These are phyloP conservation scores for Pyricularia sp. DNA, from an alignment of 2,329 filamentous ascomycete genomes.

Conservation along the genomic window DNA sequence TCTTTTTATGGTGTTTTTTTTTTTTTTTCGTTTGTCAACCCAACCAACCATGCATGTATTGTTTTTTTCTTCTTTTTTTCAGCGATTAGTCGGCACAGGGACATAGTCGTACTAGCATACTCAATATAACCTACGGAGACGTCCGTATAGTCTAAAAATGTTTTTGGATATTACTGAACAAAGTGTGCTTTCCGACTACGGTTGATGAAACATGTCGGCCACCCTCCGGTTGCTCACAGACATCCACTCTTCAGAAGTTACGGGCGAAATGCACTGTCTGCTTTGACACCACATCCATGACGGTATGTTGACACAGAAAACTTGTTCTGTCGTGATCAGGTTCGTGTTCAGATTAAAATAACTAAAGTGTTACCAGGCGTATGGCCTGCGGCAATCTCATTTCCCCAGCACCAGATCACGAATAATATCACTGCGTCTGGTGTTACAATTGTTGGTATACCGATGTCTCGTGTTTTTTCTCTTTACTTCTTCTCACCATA, in stretches of 20 bases:
- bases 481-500: constrained; percentile 23
- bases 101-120: neutral
- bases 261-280: neutral
- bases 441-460: neutral
- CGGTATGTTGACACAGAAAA: too few relatives aligned
- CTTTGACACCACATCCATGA: neutral
- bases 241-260: neutral
- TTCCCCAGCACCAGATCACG: neutral
- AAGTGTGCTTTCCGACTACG: neutral
- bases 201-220: neutral
- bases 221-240: neutral
- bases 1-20: constrained; percentile 6
- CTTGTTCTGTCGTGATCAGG: neutral
- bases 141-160: neutral
- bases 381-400: neutral
- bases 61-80: neutral
- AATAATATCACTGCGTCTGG: neutral
- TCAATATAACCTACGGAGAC: neutral
- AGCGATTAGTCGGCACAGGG: neutral
- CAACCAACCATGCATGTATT: neutral
- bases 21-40: constrained; percentile 8
- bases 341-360: neutral
- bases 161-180: neutral
- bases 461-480: neutral
- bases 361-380: neutral